phyloP scores from a whole-genome alignment of 306 rosid species.

The Castanea sativa region DNA sequence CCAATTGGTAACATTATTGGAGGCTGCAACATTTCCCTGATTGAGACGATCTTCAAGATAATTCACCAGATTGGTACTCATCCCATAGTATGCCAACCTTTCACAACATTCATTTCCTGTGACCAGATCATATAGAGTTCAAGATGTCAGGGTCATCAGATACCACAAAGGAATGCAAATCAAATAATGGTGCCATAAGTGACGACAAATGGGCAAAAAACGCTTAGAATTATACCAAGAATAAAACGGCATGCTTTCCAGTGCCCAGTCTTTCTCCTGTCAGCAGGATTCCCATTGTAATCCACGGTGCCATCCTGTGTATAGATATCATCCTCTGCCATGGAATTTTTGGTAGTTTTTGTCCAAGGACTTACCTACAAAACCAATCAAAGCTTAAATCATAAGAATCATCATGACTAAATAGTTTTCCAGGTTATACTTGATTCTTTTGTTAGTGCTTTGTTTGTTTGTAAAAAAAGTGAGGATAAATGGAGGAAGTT shows the following conservation, averaged over 20 bases:
- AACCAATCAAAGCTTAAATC: background rate
- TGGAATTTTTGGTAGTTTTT: conserved; percentile 5
- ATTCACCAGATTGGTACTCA: conserved; percentile 88
- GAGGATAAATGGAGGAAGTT: background rate
- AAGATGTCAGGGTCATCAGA: conserved; percentile 11
- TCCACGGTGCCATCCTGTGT: conserved; percentile 69
- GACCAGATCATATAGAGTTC: conserved; percentile 14
- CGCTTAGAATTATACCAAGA: conserved; percentile 51
- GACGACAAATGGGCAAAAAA: background rate
- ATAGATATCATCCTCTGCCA: conserved; percentile 54
- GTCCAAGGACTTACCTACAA: background rate
- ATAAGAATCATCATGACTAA: background rate
- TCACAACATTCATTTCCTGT: conserved; percentile 81
- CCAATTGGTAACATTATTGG: conserved; percentile 74
- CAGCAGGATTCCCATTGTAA: conserved; percentile 55
- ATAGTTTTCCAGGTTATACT: background rate
- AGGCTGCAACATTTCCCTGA: conserved; percentile 60
- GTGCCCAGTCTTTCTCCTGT: conserved; percentile 68
- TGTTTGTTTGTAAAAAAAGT: background rate
- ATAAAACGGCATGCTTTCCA: conserved; percentile 82
- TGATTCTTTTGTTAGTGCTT: background rate
- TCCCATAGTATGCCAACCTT: conserved; percentile 91
- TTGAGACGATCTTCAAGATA: conserved; percentile 58
- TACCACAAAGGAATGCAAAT: background rate
- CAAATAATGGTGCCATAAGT: background rate